Conservation (phyloP, 1,139 yeast species). For the Taphrina deformans region DNA sequence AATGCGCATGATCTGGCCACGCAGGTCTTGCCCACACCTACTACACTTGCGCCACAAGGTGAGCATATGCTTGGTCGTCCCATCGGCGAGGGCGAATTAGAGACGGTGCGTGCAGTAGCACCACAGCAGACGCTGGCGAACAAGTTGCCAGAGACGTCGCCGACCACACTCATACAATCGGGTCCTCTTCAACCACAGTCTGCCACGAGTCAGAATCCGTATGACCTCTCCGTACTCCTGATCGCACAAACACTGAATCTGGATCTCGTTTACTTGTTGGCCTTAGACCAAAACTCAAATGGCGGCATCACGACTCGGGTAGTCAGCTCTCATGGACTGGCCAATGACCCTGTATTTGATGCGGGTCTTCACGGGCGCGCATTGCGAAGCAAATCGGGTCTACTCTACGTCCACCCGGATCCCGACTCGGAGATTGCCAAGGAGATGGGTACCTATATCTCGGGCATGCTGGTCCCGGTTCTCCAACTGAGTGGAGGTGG, state of each 20-base stretch:
- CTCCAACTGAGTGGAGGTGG: conserved; percentile 24
- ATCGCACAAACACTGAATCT: conserved; percentile 35
- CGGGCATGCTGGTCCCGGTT: conserved; percentile 33
- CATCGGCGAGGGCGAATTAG: not conserved
- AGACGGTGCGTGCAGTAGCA: not conserved
- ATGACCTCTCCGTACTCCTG: conserved; percentile 33
- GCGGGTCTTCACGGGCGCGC: conserved; percentile 38
- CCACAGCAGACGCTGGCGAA: not conserved
- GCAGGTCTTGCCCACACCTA: not conserved
- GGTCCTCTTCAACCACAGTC: not conserved
- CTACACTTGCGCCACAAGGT: not conserved
- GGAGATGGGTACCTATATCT: conserved; percentile 30
- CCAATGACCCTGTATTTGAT: conserved; percentile 39
- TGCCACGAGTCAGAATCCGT: conserved; percentile 18
- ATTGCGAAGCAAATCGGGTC: conserved; percentile 50
- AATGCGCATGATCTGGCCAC: not conserved
- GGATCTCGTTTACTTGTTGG: conserved; percentile 35
- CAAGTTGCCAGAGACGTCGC: not conserved
- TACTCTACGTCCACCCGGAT: conserved; percentile 39
- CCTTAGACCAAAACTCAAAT: conserved; percentile 10
- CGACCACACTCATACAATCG: not conserved
- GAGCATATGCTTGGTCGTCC: conserved; percentile 14
- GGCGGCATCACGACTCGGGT: conserved; percentile 27
- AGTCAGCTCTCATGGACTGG: conserved; percentile 40
- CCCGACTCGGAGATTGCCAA: conserved; percentile 46